A percentile compares a stretch with the other conserved stretches of the same genome.
Conservation (phyloP, 2,329 filamentous ascomycete genomes). For the Colletotrichum sp. region DNA sequence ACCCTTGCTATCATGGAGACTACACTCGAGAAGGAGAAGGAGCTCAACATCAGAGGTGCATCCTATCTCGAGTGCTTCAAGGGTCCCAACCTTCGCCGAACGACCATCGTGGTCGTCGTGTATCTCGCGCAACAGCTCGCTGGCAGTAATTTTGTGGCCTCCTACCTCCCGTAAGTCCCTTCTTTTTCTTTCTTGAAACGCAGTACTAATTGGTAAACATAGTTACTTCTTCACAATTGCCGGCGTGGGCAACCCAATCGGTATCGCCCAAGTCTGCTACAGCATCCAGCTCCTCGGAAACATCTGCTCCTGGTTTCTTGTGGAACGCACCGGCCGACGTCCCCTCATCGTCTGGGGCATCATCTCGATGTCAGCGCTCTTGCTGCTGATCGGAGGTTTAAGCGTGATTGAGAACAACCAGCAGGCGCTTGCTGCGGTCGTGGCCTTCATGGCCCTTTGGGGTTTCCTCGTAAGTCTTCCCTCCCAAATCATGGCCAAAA, state of each 20-base stretch:
- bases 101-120: conserved; percentile 62
- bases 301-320: conserved; percentile 40
- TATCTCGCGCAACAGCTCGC: conserved; percentile 69
- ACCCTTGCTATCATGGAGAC: conserved; percentile 29
- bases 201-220: conserved; percentile 39
- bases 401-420: conserved; percentile 23
- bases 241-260: conserved; percentile 40
- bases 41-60: conserved; percentile 35
- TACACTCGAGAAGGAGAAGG: conserved; percentile 35
- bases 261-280: conserved; percentile 44
- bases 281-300: conserved; percentile 46
- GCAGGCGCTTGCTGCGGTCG: not conserved
- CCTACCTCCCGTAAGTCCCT: conserved; percentile 26
- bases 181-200: not conserved
- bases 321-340: conserved; percentile 40
- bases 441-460: conserved; percentile 8
- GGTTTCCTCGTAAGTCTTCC: conserved; percentile 1
- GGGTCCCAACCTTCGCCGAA: conserved; percentile 54
- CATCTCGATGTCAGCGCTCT: not conserved
- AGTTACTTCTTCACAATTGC: conserved; percentile 42
- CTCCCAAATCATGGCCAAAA: conserved; percentile 63
- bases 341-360: conserved; percentile 40
- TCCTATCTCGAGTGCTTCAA: conserved; percentile 57
- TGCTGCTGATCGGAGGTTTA: conserved; percentile 36
- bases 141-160: conserved; percentile 49